Conservation (phyloP, 768 basidiomycete species). For the Scleroderma bovista region DNA sequence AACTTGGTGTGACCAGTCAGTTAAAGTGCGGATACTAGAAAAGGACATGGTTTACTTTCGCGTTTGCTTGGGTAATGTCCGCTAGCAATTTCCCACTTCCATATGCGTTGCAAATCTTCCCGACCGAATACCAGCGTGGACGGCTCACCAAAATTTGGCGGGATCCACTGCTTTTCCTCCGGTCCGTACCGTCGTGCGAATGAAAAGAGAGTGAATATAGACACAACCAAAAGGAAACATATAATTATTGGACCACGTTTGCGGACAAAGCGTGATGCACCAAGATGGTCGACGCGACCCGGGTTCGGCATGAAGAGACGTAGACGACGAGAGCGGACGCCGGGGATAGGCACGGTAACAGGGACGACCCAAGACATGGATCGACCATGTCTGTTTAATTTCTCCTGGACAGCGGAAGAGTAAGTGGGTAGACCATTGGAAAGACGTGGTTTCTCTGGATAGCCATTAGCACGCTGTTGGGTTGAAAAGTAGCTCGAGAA, state of each 20-base stretch:
- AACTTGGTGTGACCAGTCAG: constrained; percentile 38
- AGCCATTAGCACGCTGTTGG: constrained; percentile 42
- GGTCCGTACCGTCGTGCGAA: constrained; percentile 57
- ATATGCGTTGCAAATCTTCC: constrained; percentile 83
- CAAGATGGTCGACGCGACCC: constrained; percentile 51
- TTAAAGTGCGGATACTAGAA: not conserved
- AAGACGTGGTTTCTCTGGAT: constrained; percentile 37
- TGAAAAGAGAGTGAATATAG: constrained; percentile 54
- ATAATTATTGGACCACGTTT: constrained; percentile 52
- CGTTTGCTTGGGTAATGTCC: constrained; percentile 90
- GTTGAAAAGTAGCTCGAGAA: constrained; percentile 45
- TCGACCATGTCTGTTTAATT: constrained; percentile 45
- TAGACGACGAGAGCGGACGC: constrained; percentile 48
- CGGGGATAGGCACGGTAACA: constrained; percentile 56
- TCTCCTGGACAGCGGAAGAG: constrained; percentile 62
- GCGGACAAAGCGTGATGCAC: constrained; percentile 52
- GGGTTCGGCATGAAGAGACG: constrained; percentile 60
- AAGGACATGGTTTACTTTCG: constrained; percentile 48
- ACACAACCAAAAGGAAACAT: constrained; percentile 38
- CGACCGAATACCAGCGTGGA: constrained; percentile 70
- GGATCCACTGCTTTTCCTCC: constrained; percentile 60
- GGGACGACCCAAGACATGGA: constrained; percentile 53
- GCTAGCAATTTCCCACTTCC: constrained; percentile 92
- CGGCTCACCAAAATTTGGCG: constrained; percentile 51
- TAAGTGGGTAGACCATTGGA: constrained; percentile 42